Base-by-base conservation (phyloP, 2,329 filamentous ascomycete species). In the Curvularia hawaiiensis region DNA sequence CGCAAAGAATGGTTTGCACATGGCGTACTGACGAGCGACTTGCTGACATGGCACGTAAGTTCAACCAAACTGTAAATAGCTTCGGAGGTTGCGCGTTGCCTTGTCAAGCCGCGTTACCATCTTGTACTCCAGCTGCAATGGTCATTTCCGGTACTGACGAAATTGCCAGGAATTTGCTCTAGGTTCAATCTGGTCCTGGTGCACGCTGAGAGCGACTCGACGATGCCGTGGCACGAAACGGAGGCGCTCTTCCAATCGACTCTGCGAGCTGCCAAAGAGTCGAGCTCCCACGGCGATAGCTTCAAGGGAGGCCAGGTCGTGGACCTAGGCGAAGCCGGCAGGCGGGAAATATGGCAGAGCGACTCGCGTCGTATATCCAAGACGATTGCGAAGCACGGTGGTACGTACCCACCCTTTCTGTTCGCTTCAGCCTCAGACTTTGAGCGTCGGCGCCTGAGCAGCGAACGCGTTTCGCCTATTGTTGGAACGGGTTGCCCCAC, bases 11-110 rank as follows among this genome's bases (percentile, higher is more conserved):
- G 26, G 80, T 88, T 31, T 93, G 98, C 69, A 89, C 85, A 59
- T 98, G 94, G 94, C 82, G 85, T 49, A 91, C 90, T 0, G 85
- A 85, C 2, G 80, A 84, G 26, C 84, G 92, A 4, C 79, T 97
- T 20, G 81, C 80, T 56, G 84, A 81, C 50, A 77, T 86, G 69
- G 84, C 84, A 38, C 66, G 67, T 70, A 67, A 65, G 67, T 70
- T 70, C 38, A 30, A 46, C 6, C 16, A n/a, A 12, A 38, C 6
- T n/a, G 6, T 7, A 16, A 30, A 30, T 12, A 47, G 26, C 20
- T 11, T 50, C 31, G 40, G 24, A 31, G 52, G 44, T 41, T 43
- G 46, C 35, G 52, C 38, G 18, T 38, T 30, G 33, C 20, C 45
- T 22, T 31, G 38, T 35, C 38, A 18, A 30, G 44, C 35, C 16